A percentile compares a stretch with the other conserved stretches of the same genome.
Conservation (phyloP, 1,284 basidiomycete species). For the Marasmius tenuissimus region DNA sequence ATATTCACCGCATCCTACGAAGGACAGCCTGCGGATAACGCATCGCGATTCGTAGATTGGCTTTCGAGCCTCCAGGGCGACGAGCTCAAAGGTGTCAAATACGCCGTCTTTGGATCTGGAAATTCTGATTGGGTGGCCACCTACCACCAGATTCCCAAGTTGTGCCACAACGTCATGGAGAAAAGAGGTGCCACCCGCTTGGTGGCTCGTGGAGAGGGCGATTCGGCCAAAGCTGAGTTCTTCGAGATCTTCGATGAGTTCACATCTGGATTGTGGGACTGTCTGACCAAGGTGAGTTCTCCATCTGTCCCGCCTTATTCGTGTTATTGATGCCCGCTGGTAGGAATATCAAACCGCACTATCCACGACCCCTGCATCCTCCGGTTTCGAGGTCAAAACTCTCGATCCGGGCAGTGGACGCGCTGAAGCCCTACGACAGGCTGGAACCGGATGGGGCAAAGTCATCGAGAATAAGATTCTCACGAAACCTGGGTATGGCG, state of each 20-base stretch:
- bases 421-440: conserved; percentile 36
- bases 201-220: conserved; percentile 38
- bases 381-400: conserved; percentile 32
- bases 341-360: conserved; percentile 28
- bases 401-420: conserved; percentile 33
- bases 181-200: conserved; percentile 41
- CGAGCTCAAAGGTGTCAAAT: conserved; percentile 38
- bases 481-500: conserved; percentile 36
- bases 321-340: too few species aligned
- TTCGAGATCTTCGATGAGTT: conserved; percentile 49
- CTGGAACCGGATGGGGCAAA: conserved; percentile 37
- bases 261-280: conserved; percentile 40
- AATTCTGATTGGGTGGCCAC: conserved; percentile 55
- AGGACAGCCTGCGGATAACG: conserved; percentile 53
- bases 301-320: too few species aligned
- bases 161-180: conserved; percentile 40
- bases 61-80: conserved; percentile 31
- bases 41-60: conserved; percentile 46
- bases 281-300: conserved; percentile 33
- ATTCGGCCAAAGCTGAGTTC: conserved; percentile 44
- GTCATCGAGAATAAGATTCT: conserved; percentile 41
- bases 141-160: conserved; percentile 48
- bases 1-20: conserved; percentile 55
- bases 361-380: conserved; percentile 15
- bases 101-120: conserved; percentile 54